Evolutionary conservation across 2,329 filamentous ascomycete genomes (phyloP).

Genomic region (Beauveria brongniartii): DNA sequence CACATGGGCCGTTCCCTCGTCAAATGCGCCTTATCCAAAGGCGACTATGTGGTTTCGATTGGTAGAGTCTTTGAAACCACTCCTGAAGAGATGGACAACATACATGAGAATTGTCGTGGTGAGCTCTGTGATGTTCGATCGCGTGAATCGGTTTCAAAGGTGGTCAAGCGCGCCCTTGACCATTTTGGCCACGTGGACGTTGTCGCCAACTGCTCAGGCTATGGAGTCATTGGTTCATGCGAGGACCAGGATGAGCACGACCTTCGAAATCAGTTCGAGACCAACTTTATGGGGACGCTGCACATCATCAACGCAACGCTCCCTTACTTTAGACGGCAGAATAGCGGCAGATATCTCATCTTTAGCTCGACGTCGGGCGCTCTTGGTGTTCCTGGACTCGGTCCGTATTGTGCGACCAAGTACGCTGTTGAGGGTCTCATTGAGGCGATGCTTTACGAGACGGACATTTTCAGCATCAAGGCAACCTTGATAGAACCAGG

Average conservation of each 20-base stretch:
- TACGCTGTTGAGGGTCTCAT: constrained; percentile 94
- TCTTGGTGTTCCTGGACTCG: constrained; percentile 85
- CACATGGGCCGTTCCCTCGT: constrained; percentile 91
- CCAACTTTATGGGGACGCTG: constrained; percentile 91
- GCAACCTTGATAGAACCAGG: constrained; percentile 89
- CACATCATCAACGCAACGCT: constrained; percentile 87
- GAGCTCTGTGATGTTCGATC: constrained; percentile 86
- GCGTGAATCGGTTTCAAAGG: constrained; percentile 64
- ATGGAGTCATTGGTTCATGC: constrained; percentile 89
- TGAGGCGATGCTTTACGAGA: constrained; percentile 94
- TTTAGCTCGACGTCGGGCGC: constrained; percentile 91
- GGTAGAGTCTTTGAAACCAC: constrained; percentile 74
- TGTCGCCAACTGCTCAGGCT: constrained; percentile 88
- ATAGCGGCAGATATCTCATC: constrained; percentile 76
- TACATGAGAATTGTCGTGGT: constrained; percentile 66
- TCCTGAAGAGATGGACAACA: constrained; percentile 61
- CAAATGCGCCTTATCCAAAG: constrained; percentile 69
- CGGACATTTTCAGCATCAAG: constrained; percentile 85
- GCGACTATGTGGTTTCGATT: constrained; percentile 79
- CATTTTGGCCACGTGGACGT: constrained; percentile 80
- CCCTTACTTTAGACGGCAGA: constrained; percentile 75
- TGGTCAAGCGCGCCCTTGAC: constrained; percentile 61
- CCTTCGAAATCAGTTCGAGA: constrained; percentile 92
- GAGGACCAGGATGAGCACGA: constrained; percentile 97
- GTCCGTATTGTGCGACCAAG: constrained; percentile 93